Base-by-base conservation (phyloP, 2,329 filamentous ascomycete genomes). In the Colletotrichum agaves region DNA sequence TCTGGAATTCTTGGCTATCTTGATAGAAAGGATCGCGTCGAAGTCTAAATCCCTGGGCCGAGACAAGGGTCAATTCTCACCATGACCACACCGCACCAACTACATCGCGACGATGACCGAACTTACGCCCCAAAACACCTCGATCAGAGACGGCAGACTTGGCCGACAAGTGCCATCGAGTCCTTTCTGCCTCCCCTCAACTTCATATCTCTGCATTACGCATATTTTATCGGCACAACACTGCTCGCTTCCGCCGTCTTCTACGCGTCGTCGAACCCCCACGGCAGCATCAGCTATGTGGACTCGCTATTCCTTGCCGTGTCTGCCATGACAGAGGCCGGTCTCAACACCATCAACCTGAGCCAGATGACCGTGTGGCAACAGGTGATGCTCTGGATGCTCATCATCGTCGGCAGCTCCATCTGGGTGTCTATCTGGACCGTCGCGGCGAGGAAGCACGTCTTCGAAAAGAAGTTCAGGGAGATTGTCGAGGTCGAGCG, bases 341-440 rank as follows among this genome's bases (percentile, higher is more conserved):
- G 91, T 0, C 79, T 93, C 63, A 92, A 91, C 72, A 91, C 90
- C 1, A 85, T 89, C 71, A 88, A 90, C 73, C 78, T 92, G 23
- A 89, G 86, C 62, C 79, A 82, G 31, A 74, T 93, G 73, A 92
- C 88, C 43, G 89, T 86, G 0, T 90, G 89, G 74, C 91, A 93
- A 75, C 91, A 93, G 75, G 78, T 87, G 31, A 77, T 91, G 43
- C 80, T 93, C 10, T 91, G 89, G 72, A 66, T 89, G 3, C 80
- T 92, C 46, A 90, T 93, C 69, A 80, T 92, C 50, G 75, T 91
- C 6, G 91, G 91, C 1, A 89, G 88, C 61, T 82, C 87, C 12
- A 87, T 92, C n/a, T 88, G 89, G 74, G 88, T 93, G 2, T 90
- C 87, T 1, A 85, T 87, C 37, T 87, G 86, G 70, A 90, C 91